Percentiles rank a stretch among this genome's conserved stretches.
These are phyloP conservation scores for Trichoderma virens DNA, from an alignment of 495 filamentous ascomycete genomes.

Conservation along the genomic window DNA sequence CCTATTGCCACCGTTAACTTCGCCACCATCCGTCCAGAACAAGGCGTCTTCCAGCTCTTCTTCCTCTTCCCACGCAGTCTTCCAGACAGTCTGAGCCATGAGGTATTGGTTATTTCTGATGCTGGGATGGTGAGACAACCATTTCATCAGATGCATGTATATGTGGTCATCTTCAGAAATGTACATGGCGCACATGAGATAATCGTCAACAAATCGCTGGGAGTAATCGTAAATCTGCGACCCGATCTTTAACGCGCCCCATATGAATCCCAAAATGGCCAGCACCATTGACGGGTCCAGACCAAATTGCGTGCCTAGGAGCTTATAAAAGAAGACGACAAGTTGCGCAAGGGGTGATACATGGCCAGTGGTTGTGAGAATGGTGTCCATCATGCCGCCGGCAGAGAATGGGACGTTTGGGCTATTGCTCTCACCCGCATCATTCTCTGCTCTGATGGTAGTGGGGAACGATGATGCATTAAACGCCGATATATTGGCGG, in stretches of 20 bases:
- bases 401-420: not conserved
- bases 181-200: conserved; percentile 48
- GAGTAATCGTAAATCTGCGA: conserved; percentile 22
- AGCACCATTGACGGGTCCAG: conserved; percentile 33
- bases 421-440: not conserved
- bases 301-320: conserved; percentile 26
- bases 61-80: conserved; percentile 45
- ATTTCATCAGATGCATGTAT: conserved; percentile 52
- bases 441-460: not conserved
- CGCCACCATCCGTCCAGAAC: conserved; percentile 8
- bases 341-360: conserved; percentile 15
- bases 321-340: conserved; percentile 18
- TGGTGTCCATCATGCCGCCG: not conserved
- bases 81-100: conserved; percentile 48
- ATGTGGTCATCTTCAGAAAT: conserved; percentile 53
- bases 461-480: not conserved
- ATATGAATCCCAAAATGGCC: conserved; percentile 26
- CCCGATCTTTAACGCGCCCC: conserved; percentile 30
- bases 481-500: not conserved
- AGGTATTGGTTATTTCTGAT: conserved; percentile 46
- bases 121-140: conserved; percentile 48
- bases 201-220: conserved; percentile 24
- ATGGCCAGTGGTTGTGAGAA: not conserved
- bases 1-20: conserved; percentile 7
- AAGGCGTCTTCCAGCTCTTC: conserved; percentile 32